Conservation (phyloP, 441 rosid genomes). For the Corymbia calophylla region DNA sequence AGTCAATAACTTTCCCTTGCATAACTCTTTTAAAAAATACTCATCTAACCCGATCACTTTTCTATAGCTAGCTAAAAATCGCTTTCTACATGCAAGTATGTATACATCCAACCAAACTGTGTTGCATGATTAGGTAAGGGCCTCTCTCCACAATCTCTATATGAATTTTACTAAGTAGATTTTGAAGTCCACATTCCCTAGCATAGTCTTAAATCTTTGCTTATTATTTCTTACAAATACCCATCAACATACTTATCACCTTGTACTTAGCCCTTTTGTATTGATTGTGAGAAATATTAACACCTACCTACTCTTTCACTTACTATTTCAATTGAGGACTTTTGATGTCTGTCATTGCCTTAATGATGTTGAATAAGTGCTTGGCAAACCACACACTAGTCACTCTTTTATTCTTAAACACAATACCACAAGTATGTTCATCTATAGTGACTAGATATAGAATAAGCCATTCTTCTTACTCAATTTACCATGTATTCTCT, state of each 20-base stretch:
- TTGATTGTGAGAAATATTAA: too few species aligned
- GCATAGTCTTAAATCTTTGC: too few species aligned
- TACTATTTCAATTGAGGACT: too few species aligned
- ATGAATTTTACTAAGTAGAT: not conserved
- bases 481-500: too few species aligned
- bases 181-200: not conserved
- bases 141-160: not conserved
- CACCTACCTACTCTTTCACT: too few species aligned
- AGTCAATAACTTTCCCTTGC: not conserved
- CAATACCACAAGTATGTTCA: not conserved
- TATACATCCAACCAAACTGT: not conserved
- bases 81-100: not conserved
- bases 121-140: rapidly evolving
- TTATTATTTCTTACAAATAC: too few species aligned
- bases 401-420: too few species aligned
- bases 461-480: not conserved
- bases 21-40: not conserved
- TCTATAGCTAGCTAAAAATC: rapidly evolving
- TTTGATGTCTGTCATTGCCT: too few species aligned
- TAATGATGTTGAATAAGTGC: too few species aligned
- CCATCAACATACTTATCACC: too few species aligned
- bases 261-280: not conserved
- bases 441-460: not conserved
- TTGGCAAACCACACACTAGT: too few species aligned
- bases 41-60: not conserved